A percentile compares a stretch with the other conserved stretches of the same genome.
phyloP scores from a whole-genome alignment of 2,329 filamentous ascomycete genomes.

The Pseudocercospora cruenta region DNA sequence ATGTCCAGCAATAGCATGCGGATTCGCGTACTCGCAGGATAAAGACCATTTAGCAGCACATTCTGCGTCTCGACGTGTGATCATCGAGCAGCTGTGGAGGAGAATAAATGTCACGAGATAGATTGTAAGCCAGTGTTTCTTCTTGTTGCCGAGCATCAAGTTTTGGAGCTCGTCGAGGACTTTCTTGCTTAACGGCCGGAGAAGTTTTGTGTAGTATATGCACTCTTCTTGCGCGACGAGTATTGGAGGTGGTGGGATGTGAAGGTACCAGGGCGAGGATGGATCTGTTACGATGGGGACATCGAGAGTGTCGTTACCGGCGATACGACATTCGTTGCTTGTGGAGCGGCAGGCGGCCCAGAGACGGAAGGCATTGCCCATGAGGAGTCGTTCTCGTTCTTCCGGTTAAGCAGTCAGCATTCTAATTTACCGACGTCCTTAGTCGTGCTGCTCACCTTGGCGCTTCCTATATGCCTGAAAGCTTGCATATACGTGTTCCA shows the following conservation, averaged over 20 bases:
- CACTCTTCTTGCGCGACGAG: conserved; percentile 1
- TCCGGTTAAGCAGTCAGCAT: background rate
- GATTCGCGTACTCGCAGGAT: background rate
- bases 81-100: background rate
- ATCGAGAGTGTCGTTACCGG: background rate
- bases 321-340: background rate
- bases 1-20: background rate
- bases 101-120: background rate
- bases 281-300: background rate
- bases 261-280: conserved; percentile 3
- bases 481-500: background rate
- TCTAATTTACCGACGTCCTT: background rate
- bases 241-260: conserved; percentile 4
- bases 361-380: background rate
- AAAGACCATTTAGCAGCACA: background rate
- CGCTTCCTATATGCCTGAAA: background rate
- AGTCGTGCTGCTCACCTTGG: background rate
- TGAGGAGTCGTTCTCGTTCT: background rate
- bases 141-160: background rate
- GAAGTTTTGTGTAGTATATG: conserved; percentile 1
- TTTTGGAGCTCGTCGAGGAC: background rate
- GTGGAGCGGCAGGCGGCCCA: background rate
- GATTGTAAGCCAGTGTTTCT: background rate
- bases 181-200: background rate
- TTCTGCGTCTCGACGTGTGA: background rate